Evolutionary conservation across 2,329 filamentous ascomycete species (phyloP).

Genomic region (Ascosphaera aggregata): DNA sequence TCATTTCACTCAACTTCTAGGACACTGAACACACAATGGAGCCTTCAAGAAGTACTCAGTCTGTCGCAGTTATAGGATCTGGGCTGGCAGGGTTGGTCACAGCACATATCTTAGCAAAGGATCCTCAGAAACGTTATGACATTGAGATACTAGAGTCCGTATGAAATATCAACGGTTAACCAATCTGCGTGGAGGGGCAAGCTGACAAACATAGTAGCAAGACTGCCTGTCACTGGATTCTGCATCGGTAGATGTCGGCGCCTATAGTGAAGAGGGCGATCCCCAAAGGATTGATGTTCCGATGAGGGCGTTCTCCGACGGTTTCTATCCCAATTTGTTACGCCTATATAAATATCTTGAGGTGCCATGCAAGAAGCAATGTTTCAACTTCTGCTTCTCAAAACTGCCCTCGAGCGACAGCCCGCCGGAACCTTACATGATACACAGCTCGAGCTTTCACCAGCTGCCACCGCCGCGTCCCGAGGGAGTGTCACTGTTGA

Average conservation of each 20-base stretch:
- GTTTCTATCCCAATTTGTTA: conserved; percentile 32
- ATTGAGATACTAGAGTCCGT: conserved; percentile 25
- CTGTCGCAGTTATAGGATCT: conserved; percentile 24
- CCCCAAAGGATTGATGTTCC: conserved; percentile 23
- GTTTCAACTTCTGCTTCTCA: conserved; percentile 31
- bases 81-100: conserved; percentile 27
- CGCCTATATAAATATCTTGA: conserved; percentile 32
- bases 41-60: conserved; percentile 1
- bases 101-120: conserved; percentile 21
- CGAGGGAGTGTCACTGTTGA: conserved; percentile 12
- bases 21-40: neutral
- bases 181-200: neutral
- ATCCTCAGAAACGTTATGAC: conserved; percentile 17
- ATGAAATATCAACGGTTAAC: conserved; percentile 4
- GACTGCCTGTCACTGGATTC: conserved; percentile 22
- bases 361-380: conserved; percentile 25
- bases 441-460: conserved; percentile 32
- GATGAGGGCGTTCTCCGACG: conserved; percentile 27
- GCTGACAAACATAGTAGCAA: conserved; percentile 13
- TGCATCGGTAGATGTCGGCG: conserved; percentile 18
- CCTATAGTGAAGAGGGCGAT: conserved; percentile 6
- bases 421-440: conserved; percentile 20
- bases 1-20: no score
- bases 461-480: conserved; percentile 22
- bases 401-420: conserved; percentile 7